Evolutionary conservation across 192 early-diverging fungal species (phyloP).

Genomic region (Linnemannia exigua): DNA sequence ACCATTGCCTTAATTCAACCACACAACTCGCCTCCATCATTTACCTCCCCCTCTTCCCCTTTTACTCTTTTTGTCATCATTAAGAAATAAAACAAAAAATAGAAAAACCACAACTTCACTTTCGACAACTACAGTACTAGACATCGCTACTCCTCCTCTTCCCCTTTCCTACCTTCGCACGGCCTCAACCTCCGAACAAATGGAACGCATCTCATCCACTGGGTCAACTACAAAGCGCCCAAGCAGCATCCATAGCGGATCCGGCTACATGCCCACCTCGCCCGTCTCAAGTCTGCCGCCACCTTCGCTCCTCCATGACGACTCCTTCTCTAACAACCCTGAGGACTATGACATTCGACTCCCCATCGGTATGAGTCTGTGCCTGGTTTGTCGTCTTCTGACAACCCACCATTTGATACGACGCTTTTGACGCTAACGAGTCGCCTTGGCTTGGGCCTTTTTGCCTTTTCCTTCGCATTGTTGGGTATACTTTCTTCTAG

Average conservation of each 20-base stretch:
- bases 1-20: neutral
- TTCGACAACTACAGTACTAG: neutral
- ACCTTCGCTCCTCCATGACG: conserved; percentile 28
- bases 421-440: neutral
- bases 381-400: neutral
- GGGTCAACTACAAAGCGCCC: conserved; percentile 47
- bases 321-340: conserved; percentile 50
- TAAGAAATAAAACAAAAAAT: neutral
- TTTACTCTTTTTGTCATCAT: neutral
- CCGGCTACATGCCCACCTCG: conserved; percentile 25
- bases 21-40: neutral
- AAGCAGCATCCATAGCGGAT: conserved; percentile 26
- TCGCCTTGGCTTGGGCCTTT: neutral
- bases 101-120: neutral
- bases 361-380: conserved; percentile 36
- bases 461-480: neutral
- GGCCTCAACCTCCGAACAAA: conserved; percentile 7
- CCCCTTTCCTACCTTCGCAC: neutral
- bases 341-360: conserved; percentile 53
- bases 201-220: conserved; percentile 52
- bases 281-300: conserved; percentile 28
- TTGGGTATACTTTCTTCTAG: conserved; percentile 51
- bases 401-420: neutral
- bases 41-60: no score
- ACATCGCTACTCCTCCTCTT: neutral